Evolutionary conservation across 2,329 filamentous ascomycete species (phyloP).

Genomic region (Endocalyx cinctus): DNA sequence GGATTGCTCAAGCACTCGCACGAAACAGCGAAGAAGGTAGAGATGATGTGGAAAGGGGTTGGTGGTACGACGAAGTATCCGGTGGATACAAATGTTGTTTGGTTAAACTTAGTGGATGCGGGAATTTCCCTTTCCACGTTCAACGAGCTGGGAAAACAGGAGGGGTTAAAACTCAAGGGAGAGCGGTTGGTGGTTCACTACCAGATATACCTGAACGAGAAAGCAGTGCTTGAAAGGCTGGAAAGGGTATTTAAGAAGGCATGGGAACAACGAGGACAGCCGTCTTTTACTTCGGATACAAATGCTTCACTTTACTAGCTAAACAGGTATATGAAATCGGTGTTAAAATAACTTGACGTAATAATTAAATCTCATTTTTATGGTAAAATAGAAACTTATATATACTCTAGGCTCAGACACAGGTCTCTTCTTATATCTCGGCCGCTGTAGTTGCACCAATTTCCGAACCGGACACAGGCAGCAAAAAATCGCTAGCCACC

Average conservation of each 20-base stretch:
- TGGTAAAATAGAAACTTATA: too few relatives aligned
- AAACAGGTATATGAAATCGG: too few relatives aligned
- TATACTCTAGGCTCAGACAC: too few relatives aligned
- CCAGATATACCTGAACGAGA: constrained; percentile 30
- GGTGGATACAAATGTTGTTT: constrained; percentile 89
- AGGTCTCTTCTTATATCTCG: too few relatives aligned
- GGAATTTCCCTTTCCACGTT: constrained; percentile 50
- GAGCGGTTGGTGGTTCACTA: constrained; percentile 64
- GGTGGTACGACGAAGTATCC: constrained; percentile 66
- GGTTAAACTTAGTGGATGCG: constrained; percentile 67
- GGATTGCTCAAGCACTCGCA: constrained; percentile 60
- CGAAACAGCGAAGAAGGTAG: constrained; percentile 57
- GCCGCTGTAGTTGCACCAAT: constrained; percentile 35
- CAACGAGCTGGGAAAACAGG: constrained; percentile 46
- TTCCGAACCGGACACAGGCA: constrained; percentile 30
- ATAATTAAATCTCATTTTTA: too few relatives aligned
- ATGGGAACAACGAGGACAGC: background rate
- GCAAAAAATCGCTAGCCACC: constrained; percentile 33
- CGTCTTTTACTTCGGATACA: too few relatives aligned
- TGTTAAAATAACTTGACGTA: too few relatives aligned
- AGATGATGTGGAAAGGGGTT: constrained; percentile 63
- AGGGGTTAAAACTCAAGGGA: constrained; percentile 50
- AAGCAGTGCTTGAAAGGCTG: background rate
- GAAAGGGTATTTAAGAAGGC: background rate
- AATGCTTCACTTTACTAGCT: too few relatives aligned